Evolutionary conservation across 495 filamentous ascomycete species (phyloP), one percentile per base, ranked within the genome.

Genomic region (Talaromyces wortmannii): DNA sequence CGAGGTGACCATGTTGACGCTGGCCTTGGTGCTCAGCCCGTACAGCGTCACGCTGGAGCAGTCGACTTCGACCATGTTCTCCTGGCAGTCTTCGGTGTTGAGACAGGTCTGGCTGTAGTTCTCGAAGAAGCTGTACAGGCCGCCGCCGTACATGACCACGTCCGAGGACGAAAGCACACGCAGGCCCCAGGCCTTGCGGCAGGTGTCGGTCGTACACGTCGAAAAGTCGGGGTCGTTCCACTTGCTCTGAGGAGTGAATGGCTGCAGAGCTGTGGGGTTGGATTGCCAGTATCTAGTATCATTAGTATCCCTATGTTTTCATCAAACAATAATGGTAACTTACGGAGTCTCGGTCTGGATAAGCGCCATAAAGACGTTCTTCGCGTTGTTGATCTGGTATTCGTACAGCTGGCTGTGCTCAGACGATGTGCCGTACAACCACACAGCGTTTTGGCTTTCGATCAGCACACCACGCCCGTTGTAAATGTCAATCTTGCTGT

Each of bases 381-480:
- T 75, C 1, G 92, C 89, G 58, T 86, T 86, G 58, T 80, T 73
- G 63, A 97, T 73, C 67, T 96, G 86, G 73, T 95, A 96, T 68
- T 89, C 88, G 82, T 96, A 96, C 10, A 97, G 75, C 59, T 89
- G 84, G 63, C 83, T 88, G 75, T 97, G 92, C 74, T 97, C 92
- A 18, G 90, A 85, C 6, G 87, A 79, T 5, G 88, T 94, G 45
- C 86, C 91, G 63, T 85, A 95, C 61, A 85, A 67, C 80, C 79
- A 84, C 23, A 81, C 76, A 6, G 78, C 72, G 17, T 69, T 72
- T 18, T 78, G 65, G 49, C 63, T 79, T 71, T 95, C 92, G 56
- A 92, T 75, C 33, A 92, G 78, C 13, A 95, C 78, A 57, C 92
- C 92, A 56, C 92, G 88, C 45, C 91, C 92, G 63, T 89, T 96